Percentiles rank a stretch among this genome's conserved stretches.
Conservation (phyloP, 106 monocot species). For the Acanthochlamys bracteata region DNA sequence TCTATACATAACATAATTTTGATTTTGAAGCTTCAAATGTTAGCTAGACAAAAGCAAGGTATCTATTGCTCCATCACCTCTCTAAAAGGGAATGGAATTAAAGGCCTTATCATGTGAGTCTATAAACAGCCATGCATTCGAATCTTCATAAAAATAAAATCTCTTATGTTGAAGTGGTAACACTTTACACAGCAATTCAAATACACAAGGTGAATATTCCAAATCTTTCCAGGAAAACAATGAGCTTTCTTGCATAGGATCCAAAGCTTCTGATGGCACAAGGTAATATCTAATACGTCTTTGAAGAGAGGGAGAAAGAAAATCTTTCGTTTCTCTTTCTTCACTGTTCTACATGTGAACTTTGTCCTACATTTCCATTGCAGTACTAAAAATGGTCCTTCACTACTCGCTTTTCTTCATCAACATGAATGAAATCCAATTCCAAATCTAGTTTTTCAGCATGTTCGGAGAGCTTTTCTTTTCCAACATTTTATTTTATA, state of each 20-base stretch:
- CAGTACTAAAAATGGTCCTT: background rate
- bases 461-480: no score
- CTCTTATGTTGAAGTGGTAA: background rate
- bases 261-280: slow-evolving; percentile 1
- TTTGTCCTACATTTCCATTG: background rate
- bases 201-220: background rate
- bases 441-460: no score
- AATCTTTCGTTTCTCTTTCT: background rate
- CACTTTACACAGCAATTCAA: background rate
- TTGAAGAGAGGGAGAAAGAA: background rate
- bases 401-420: background rate
- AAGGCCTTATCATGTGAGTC: no score
- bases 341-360: background rate
- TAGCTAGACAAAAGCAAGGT: no score
- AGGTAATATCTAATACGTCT: background rate
- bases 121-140: background rate
- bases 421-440: no score
- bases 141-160: background rate
- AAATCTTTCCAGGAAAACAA: background rate
- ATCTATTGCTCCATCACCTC: no score
- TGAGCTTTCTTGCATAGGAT: background rate
- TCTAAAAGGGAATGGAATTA: no score
- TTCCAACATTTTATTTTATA: no score
- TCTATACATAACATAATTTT: no score
- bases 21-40: no score